phyloP scores from a whole-genome alignment of 2,329 filamentous ascomycete species.

The Pseudogymnoascus destructans region DNA sequence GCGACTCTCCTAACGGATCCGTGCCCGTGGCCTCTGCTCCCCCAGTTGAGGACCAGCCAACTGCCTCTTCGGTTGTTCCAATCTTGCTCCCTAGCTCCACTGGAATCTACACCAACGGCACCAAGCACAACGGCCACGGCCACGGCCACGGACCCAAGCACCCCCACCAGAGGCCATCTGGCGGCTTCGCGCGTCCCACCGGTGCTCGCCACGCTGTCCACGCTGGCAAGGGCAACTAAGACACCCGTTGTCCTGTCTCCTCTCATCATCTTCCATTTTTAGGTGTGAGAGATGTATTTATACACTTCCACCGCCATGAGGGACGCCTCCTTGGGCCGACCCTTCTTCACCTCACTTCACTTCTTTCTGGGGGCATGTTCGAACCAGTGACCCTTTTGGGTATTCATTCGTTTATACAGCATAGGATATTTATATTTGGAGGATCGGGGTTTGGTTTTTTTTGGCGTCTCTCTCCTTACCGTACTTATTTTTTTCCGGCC shows the following conservation, averaged over 20 bases:
- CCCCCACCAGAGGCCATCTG: neutral
- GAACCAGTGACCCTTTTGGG: constrained; percentile 6
- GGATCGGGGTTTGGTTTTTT: neutral
- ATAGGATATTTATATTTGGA: constrained; percentile 6
- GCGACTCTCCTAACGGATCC: neutral
- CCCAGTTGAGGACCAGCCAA: neutral
- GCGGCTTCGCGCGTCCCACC: neutral
- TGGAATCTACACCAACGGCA: constrained; percentile 4
- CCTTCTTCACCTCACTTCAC: neutral
- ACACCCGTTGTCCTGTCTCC: neutral
- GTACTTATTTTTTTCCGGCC: constrained; percentile 3
- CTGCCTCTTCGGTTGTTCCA: neutral
- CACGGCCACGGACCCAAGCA: neutral
- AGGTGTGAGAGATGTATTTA: constrained; percentile 8
- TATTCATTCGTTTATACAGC: constrained; percentile 4
- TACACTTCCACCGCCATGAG: neutral
- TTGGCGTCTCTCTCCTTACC: neutral
- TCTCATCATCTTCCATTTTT: constrained; percentile 1
- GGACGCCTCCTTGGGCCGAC: neutral
- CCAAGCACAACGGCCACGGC: neutral
- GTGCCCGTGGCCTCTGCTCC: neutral
- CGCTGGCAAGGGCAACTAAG: neutral
- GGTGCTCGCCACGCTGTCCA: neutral
- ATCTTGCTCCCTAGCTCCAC: neutral
- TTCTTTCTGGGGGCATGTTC: neutral